Base-by-base conservation (phyloP, 139 green algal genomes). In the Choricystis sp. region DNA sequence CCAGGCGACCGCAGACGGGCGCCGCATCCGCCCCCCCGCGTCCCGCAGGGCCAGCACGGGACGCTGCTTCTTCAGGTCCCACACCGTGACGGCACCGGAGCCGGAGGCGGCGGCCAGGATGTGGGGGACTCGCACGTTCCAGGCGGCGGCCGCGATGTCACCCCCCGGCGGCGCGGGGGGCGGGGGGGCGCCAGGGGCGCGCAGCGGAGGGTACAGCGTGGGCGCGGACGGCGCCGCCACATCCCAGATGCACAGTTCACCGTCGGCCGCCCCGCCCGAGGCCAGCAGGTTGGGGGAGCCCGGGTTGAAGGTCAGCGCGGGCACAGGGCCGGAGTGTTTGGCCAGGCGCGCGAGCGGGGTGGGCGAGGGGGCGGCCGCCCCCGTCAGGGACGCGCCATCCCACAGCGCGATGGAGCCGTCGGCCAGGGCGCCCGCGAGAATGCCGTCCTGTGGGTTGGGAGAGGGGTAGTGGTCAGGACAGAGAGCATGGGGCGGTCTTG, bases 161-260 rank as follows among this genome's bases (percentile, higher is more conserved):
- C 70, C 71, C 22, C 74, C 69, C 16, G 60, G 61, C 3, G 60
- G 75, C 1, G 59, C 29, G 29, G 72, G 40, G 56, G 61, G 56
- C 24, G 29, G 9, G 25, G 57, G 55, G 14, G 57, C 63, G 31
- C 49, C 57, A 28, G 29, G 29, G 40, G 62, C 66, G 66, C 85
- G 78, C 49, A 87, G 69, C 0, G 76, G 64, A 1, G 85, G 83
- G 63, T 82, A 92, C 23, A 80, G 65, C 16, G 61, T 72, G 2
- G 93, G 93, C 26, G 76, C 73, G 1, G 73, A 22, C 0, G 91
- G 89, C 59, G 89, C 87, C 22, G 74, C 79, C 24, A 98, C 59
- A 70, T 98, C 88, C 94, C 94, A 99, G 40, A 99, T 94, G 74
- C 80, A 87, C 26, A 98, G 68, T 66, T 98, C 93, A 21, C 85